Evolutionary conservation across 2,329 filamentous ascomycete species (phyloP).

Genomic region (Colletotrichum sp.): DNA sequence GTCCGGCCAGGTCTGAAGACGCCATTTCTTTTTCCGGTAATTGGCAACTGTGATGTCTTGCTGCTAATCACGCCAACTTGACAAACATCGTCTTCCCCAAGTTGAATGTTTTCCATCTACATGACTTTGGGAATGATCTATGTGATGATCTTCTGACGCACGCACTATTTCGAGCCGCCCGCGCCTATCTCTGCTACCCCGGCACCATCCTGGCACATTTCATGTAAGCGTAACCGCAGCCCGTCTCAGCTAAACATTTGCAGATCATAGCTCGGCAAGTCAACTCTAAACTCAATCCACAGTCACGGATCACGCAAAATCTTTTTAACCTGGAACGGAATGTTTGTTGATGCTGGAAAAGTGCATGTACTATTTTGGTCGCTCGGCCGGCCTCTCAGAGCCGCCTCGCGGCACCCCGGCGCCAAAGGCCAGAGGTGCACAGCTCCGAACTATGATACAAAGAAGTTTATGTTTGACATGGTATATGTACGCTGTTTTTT

Average conservation of each 20-base stretch:
- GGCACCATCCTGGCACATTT: not conserved
- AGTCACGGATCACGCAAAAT: not conserved
- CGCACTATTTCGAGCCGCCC: not conserved
- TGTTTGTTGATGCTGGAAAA: not conserved
- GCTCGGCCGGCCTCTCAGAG: not conserved
- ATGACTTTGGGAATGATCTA: not conserved
- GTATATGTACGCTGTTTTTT: not conserved
- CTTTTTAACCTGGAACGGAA: not conserved
- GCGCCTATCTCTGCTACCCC: not conserved
- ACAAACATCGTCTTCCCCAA: not conserved
- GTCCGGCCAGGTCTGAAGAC: fast-evolving
- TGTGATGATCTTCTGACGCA: not conserved
- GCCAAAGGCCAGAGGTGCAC: not conserved
- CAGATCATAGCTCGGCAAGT: not conserved
- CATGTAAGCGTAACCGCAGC: not conserved
- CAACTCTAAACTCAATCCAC: not conserved
- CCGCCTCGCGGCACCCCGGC: not conserved
- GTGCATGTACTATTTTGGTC: not conserved
- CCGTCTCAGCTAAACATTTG: not conserved
- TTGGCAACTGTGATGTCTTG: not conserved
- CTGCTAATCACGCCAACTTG: not conserved
- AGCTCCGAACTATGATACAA: conserved; percentile 2
- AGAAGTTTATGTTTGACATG: not conserved
- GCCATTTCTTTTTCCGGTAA: fast-evolving
- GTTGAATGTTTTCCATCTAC: not conserved